phyloP scores from a whole-genome alignment of 768 basidiomycete genomes.

The Flagelloscypha sp. region DNA sequence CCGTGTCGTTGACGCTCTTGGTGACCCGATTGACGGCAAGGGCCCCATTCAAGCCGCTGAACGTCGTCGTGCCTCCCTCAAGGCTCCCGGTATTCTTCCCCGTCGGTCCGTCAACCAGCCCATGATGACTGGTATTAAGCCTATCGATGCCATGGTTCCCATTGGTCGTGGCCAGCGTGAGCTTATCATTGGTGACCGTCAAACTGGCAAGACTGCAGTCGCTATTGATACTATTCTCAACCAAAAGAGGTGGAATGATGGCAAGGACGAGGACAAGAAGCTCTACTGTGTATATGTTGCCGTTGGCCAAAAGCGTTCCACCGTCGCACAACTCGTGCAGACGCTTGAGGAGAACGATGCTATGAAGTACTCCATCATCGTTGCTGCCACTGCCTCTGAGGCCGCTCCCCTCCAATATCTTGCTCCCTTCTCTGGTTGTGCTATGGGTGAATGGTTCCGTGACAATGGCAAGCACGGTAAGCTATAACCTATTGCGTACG shows the following conservation, averaged over 20 bases:
- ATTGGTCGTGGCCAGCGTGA: constrained; percentile 99
- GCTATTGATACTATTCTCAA: constrained; percentile 99
- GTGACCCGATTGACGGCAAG: constrained; percentile 99
- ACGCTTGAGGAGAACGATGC: constrained; percentile 99
- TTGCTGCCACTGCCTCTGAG: constrained; percentile 98
- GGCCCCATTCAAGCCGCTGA: constrained; percentile 91
- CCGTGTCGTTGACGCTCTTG: constrained; percentile 98
- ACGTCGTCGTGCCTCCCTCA: constrained; percentile 94
- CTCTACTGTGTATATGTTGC: constrained; percentile 99
- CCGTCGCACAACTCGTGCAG: constrained; percentile 98
- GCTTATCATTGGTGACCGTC: constrained; percentile 99
- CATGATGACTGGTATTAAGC: constrained; percentile 99
- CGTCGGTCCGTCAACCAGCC: constrained; percentile 99
- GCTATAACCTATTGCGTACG: constrained; percentile 17
- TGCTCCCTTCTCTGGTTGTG: constrained; percentile 99
- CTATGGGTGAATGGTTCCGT: constrained; percentile 99
- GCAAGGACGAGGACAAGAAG: constrained; percentile 93
- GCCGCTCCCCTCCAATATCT: constrained; percentile 99
- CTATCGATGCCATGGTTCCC: constrained; percentile 99
- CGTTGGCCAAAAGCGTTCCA: constrained; percentile 98
- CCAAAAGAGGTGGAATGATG: constrained; percentile 99
- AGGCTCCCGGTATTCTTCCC: constrained; percentile 98
- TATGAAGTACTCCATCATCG: constrained; percentile 99
- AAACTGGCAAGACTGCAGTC: constrained; percentile 98
- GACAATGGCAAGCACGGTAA: constrained; percentile 98